phyloP scores from a whole-genome alignment of 2,329 filamentous ascomycete genomes.

The Fusarium sp. region DNA sequence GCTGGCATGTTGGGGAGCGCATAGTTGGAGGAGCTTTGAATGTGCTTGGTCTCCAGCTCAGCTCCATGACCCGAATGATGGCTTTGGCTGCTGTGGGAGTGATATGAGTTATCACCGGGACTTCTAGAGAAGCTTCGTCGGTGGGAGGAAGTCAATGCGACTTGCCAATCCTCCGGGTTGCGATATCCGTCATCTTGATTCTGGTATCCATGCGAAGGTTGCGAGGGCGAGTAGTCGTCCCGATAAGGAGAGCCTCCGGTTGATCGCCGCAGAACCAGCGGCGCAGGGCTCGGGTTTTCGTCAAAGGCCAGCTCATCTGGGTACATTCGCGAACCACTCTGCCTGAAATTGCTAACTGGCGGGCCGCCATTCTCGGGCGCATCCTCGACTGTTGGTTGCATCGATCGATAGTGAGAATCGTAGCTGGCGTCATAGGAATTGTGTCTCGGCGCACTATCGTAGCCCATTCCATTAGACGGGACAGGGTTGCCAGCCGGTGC shows the following conservation, averaged over 20 bases:
- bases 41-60: slow-evolving; percentile 52
- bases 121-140: slow-evolving; percentile 51
- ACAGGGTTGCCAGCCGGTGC: slow-evolving; percentile 52
- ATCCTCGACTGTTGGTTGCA: slow-evolving; percentile 75
- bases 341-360: slow-evolving; percentile 42
- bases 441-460: slow-evolving; percentile 57
- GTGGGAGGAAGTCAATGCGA: slow-evolving; percentile 48
- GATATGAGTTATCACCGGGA: slow-evolving; percentile 45
- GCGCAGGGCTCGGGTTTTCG: slow-evolving; percentile 55
- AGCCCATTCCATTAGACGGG: slow-evolving; percentile 44
- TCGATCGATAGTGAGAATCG: slow-evolving; percentile 60
- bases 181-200: neutral
- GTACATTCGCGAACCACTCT: slow-evolving; percentile 39
- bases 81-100: slow-evolving; percentile 46
- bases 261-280: slow-evolving; percentile 56
- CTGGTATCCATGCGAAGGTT: slow-evolving; percentile 32
- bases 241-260: slow-evolving; percentile 37
- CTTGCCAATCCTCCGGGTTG: slow-evolving; percentile 40
- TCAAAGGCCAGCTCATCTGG: slow-evolving; percentile 56
- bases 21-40: slow-evolving; percentile 52
- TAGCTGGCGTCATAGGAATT: slow-evolving; percentile 63
- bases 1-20: slow-evolving; percentile 63
- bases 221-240: slow-evolving; percentile 42
- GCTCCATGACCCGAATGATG: slow-evolving; percentile 47
- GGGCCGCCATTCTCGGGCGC: slow-evolving; percentile 64